Evolutionary conservation across 2,329 filamentous ascomycete species (phyloP), one percentile per base, ranked within the genome.

Genomic region (Didymella pinodella): DNA sequence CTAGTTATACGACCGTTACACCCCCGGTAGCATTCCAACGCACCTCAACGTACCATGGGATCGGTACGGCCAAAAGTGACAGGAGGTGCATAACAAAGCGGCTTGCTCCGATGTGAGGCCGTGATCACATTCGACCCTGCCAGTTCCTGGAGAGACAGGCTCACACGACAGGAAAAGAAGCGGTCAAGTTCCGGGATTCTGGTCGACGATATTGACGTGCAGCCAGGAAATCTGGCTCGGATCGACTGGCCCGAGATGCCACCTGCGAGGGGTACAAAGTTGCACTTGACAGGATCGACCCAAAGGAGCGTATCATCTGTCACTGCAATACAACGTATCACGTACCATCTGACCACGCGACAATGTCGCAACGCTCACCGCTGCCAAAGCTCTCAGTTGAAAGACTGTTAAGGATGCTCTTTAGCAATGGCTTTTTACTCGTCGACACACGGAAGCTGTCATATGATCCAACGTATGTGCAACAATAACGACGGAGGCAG

Each of bases 1-100:
- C 56, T 54, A 49, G 50, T 32, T 51, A 59, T 59, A 54, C 50
- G 41, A 59, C 50, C 50, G 56, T 59, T 59, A 54, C 56, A 59
- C 50, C 56, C 56, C 49, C 46, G 56, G 46, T 54, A 59, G 41
- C 56, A 59, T 59, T 59, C 56, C 56, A 50, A 43, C 46, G 41
- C 51, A 59, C 40, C 43, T 50, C 50, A 25, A 44, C 40, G 46
- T 50, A 59, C 56, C 50, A 54, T 54, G 56, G 56, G 28, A 46
- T 32, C 45, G 56, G 56, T 50, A 59, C 51, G 32, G 40, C 56
- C 50, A 46, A 36, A 59, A 50, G 40, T 47, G 34, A 50, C 32
- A 47, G 50, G 50, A 59, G 46, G 41, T 59, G 50, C 56, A 59
- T 59, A 41, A 59, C 54, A 52, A 52, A 52, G 44, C 28, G 48